Base-by-base conservation (phyloP, 495 filamentous ascomycete genomes). In the Lophium mytilinum region DNA sequence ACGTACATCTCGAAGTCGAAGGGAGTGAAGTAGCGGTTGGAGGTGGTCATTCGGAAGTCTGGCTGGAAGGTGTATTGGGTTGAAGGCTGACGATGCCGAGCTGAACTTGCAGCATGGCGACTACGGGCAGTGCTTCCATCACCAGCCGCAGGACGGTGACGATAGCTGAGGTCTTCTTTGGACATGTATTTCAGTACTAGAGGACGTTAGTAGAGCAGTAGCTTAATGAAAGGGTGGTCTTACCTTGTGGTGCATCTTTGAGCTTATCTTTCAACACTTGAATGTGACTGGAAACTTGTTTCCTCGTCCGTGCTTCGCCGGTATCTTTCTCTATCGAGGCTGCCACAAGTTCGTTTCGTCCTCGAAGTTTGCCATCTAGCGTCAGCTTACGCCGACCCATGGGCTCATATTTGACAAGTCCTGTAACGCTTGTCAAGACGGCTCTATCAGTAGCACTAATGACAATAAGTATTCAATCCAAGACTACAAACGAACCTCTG, bases 211-310 rank as follows among this genome's bases (percentile, higher is more conserved):
- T 34, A 36, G 45, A 30, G 18, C 18, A 53, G 11, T 56, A 60
- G 35, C 55, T 30, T 8, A 30, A 9, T 0, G 45, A 17, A 24
- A 9, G 1, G 18, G 14, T 52, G 1, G 42, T 19, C 75, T 77
- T 77, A 80, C 76, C 73, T 56, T 60, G 68, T 37, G 76, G 80
- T 62, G 87, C 79, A 19, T 80, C 75, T 53, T 78, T 76, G 58
- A 92, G 76, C 64, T 90, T 87, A 11, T 82, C 82, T 73, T 94
- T 96, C 43, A 98, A 72, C n/a, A 96, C 92, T 74, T 98, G 93
- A 56, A 97, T 87, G 69, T 98, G 93, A 63, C 91, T 96, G 0
- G 92, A 96, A 9, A 98, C 88, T 69, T 95, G 88, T 71, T 98
- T 98, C 52, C 93, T 77, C 39, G 69, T 76, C 55, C 90, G 80